A percentile compares a stretch with the other conserved stretches of the same genome.
Evolutionary conservation across 345 rosid species (phyloP).

Genomic region (Melaleuca alternifolia): DNA sequence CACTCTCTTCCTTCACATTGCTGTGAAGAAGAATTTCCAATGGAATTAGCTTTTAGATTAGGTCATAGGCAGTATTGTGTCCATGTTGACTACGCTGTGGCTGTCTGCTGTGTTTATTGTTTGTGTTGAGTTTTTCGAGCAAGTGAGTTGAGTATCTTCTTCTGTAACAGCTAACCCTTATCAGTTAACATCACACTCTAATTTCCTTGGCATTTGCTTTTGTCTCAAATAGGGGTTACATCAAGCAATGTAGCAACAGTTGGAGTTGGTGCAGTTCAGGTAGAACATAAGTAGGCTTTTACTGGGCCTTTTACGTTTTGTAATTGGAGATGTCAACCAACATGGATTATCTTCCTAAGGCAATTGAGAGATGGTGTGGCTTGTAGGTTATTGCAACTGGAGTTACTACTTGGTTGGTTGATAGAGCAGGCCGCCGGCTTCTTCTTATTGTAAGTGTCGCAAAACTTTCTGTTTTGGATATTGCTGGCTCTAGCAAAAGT

Average conservation of each 20-base stretch:
- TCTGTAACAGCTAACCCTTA: neutral
- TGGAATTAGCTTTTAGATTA: neutral
- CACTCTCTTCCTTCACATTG: neutral
- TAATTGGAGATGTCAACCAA: neutral
- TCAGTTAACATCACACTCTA: neutral
- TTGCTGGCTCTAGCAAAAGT: neutral
- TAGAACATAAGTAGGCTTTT: constrained; percentile 9
- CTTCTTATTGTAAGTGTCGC: constrained; percentile 67
- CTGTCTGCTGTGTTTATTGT: neutral
- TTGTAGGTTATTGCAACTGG: constrained; percentile 71
- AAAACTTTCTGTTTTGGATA: neutral
- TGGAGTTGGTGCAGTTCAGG: constrained; percentile 91
- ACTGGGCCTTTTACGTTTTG: neutral
- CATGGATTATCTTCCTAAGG: neutral
- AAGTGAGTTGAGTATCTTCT: neutral
- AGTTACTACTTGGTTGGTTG: constrained; percentile 77
- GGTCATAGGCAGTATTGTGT: neutral
- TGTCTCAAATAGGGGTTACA: constrained; percentile 47
- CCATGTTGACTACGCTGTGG: neutral
- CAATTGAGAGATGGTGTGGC: neutral
- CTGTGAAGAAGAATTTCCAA: neutral
- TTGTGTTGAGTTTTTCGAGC: neutral
- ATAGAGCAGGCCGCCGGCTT: constrained; percentile 79
- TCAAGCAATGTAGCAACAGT: constrained; percentile 74
- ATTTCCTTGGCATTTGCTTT: neutral